These are phyloP conservation scores for Scheffersomyces quercinus DNA, from an alignment of 1,139 yeast genomes.

Conservation along the genomic window DNA sequence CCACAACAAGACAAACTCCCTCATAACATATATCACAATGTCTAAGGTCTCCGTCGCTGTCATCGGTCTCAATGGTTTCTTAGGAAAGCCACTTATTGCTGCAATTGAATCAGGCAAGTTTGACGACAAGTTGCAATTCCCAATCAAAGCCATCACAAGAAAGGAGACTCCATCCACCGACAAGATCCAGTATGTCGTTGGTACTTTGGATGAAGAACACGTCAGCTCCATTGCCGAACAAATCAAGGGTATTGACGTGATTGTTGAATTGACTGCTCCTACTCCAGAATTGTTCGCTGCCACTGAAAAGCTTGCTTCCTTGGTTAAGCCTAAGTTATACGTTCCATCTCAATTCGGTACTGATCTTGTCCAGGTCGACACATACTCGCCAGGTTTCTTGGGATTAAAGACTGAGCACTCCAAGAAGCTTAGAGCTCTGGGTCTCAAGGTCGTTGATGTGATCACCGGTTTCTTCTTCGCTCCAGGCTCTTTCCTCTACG, in stretches of 20 bases:
- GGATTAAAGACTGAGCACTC: conserved; percentile 40
- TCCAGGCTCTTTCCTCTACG: conserved; percentile 39
- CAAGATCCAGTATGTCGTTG: conserved; percentile 40
- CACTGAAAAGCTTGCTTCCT: conserved; percentile 34
- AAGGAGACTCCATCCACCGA: conserved; percentile 36
- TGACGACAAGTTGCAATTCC: conserved; percentile 43
- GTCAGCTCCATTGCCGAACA: conserved; percentile 28
- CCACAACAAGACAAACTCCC: too few relatives aligned
- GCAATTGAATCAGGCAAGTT: conserved; percentile 49
- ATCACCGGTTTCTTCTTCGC: conserved; percentile 45
- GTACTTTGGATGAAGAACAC: conserved; percentile 24
- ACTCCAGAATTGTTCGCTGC: conserved; percentile 22
- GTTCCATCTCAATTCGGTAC: conserved; percentile 67
- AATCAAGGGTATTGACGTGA: conserved; percentile 51
- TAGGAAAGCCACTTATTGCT: conserved; percentile 49
- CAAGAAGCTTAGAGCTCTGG: conserved; percentile 32
- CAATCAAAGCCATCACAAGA: conserved; percentile 54
- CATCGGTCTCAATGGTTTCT: conserved; percentile 52
- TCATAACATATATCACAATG: not conserved
- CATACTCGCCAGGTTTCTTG: conserved; percentile 35
- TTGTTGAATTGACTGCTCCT: conserved; percentile 45
- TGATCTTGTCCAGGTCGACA: conserved; percentile 29
- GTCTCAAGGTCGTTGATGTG: conserved; percentile 55
- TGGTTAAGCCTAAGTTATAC: conserved; percentile 51
- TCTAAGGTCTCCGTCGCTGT: conserved; percentile 41